Conservation (phyloP, 495 filamentous ascomycete species). For the Penicillium paradoxum region DNA sequence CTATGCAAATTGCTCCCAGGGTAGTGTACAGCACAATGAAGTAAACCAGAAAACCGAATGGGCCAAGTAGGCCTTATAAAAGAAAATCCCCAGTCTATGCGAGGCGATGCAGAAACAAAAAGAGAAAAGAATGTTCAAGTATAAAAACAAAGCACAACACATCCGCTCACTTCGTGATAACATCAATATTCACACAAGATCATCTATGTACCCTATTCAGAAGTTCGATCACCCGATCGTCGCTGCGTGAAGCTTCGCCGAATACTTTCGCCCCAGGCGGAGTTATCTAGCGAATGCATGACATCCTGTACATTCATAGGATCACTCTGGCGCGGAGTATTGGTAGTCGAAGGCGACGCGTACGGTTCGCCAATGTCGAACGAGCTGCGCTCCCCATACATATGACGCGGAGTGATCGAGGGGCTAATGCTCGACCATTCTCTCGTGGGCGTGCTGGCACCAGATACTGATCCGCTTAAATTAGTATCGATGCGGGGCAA, state of each 20-base stretch:
- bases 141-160: background rate
- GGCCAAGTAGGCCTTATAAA: background rate
- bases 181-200: conserved; percentile 6
- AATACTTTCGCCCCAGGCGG: conserved; percentile 89
- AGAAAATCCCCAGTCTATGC: background rate
- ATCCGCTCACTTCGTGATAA: conserved; percentile 11
- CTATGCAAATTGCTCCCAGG: conserved; percentile 26
- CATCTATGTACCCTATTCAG: conserved; percentile 8
- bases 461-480: conserved; percentile 26
- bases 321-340: conserved; percentile 50
- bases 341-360: conserved; percentile 9
- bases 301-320: conserved; percentile 73
- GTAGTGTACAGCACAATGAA: conserved; percentile 18
- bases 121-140: conserved; percentile 22
- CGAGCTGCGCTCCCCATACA: conserved; percentile 25
- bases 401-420: conserved; percentile 36
- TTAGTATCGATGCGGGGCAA: conserved; percentile 43
- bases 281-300: conserved; percentile 75
- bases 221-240: conserved; percentile 39
- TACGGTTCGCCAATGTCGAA: conserved; percentile 25
- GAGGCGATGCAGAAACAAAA: background rate
- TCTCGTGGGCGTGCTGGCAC: conserved; percentile 29
- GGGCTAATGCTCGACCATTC: conserved; percentile 46
- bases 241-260: conserved; percentile 79
- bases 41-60: conserved; percentile 1